phyloP scores from a whole-genome alignment of 768 basidiomycete species.

The Boletus subparvulus region DNA sequence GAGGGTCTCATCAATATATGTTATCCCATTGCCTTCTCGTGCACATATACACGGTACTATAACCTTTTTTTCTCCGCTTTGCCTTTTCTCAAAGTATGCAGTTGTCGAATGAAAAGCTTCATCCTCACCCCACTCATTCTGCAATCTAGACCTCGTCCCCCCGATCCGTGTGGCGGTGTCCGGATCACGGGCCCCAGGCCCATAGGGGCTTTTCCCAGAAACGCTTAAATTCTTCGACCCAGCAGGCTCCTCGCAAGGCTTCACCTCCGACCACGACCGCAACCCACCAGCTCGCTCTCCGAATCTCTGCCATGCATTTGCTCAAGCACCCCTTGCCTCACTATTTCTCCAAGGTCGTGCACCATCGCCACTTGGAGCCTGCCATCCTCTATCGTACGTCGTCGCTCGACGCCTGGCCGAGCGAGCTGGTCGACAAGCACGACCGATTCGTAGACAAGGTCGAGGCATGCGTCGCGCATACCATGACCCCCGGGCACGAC shows the following conservation, averaged over 20 bases:
- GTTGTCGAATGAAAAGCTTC: neutral
- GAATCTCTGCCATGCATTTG: neutral
- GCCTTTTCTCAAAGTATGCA: no score
- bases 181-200: neutral
- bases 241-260: neutral
- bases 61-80: no score
- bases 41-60: no score
- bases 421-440: neutral
- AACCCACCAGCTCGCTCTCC: neutral
- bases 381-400: conserved; percentile 8
- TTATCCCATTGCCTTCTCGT: no score
- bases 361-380: neutral
- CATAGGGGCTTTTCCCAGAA: neutral
- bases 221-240: neutral
- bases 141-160: neutral
- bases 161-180: neutral
- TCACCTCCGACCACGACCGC: neutral
- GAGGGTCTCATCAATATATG: no score
- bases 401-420: conserved; percentile 10
- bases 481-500: neutral
- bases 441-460: conserved; percentile 10
- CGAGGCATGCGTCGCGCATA: conserved; percentile 9
- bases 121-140: no score
- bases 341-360: conserved; percentile 11
- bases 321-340: neutral